A percentile compares a stretch with the other conserved stretches of the same genome.
Evolutionary conservation across 1,284 basidiomycete genomes (phyloP).

Genomic region (Leccinum ponderosum): DNA sequence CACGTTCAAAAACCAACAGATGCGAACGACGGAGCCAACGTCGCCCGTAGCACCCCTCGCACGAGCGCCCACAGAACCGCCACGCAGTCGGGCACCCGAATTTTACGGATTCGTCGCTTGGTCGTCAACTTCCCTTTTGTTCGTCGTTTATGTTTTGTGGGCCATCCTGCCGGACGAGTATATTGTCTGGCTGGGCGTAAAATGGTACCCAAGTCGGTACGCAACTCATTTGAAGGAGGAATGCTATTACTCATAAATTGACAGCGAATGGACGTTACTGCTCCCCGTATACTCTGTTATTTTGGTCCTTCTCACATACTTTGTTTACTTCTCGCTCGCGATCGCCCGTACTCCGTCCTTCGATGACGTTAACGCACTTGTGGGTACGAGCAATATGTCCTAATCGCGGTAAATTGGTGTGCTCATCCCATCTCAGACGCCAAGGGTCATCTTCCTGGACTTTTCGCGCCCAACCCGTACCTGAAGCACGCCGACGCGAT

Average conservation of each 20-base stretch:
- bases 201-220: constrained; percentile 88
- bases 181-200: constrained; percentile 65
- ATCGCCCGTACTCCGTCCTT: constrained; percentile 72
- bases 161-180: constrained; percentile 54
- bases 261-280: constrained; percentile 80
- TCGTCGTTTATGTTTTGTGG: constrained; percentile 72
- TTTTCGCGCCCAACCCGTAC: constrained; percentile 45
- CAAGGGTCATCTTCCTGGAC: constrained; percentile 48
- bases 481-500: constrained; percentile 44
- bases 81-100: constrained; percentile 68
- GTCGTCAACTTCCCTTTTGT: constrained; percentile 74
- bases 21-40: constrained; percentile 36
- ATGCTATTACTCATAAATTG: not conserved
- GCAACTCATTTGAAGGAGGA: constrained; percentile 17
- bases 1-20: not conserved
- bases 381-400: constrained; percentile 44
- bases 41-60: constrained; percentile 57
- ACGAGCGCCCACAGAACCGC: constrained; percentile 45
- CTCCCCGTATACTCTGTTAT: constrained; percentile 82
- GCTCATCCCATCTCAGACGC: constrained; percentile 45
- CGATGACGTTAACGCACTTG: constrained; percentile 62
- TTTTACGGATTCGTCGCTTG: constrained; percentile 89
- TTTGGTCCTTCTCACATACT: constrained; percentile 74
- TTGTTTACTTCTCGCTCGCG: constrained; percentile 75
- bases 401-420: constrained; percentile 12